Evolutionary conservation across 768 basidiomycete genomes (phyloP), one percentile per base, ranked within the genome.

Genomic region (Crepidotus variabilis): DNA sequence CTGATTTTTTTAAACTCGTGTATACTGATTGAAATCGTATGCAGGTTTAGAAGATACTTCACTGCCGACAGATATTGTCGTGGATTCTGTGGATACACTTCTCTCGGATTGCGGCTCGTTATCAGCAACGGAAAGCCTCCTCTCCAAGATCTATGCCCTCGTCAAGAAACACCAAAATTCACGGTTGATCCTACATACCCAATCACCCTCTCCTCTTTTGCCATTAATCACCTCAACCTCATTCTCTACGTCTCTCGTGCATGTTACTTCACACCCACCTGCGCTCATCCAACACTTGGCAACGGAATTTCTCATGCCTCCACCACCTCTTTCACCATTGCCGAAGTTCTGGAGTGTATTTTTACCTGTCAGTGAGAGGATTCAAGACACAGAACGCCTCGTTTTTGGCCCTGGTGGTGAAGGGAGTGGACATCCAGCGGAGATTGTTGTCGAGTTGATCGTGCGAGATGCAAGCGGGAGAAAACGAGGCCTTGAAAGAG

Each of bases 271-370:
- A 0, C 88, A 92, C 64, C 88, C 92, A 1, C 79, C 90, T 0
- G 73, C 76, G 1, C 78, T 97, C 52, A 72, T 98, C 34, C 66
- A 65, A 6, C 82, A 92, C 64, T 72, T 98, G 50, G 79, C 89
- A 1, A 77, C 74, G 23, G 83, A 84, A 7, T 94, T 91, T 66
- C 76, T 91, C 47, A 81, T 84, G 1, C 81, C 79, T 0, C 91
- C 92, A 0, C 88, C 90, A 1, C 83, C 88, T 7, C 71, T 75
- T 39, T 81, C 83, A 8, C 62, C 80, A 0, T 72, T 77, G n/a
- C 73, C 79, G 34, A 90, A 90, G 64, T 95, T 94, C 71, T 94
- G 89, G 90, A 75, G 76, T 35, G 76, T 92, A 10, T 90, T 95
- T 63, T 68, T 84, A 7, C 87, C 90, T 0, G 67, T 90, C 56